Evolutionary conservation across 164 flowering plant genomes (phyloP).

Genomic region (Malania oleifera): DNA sequence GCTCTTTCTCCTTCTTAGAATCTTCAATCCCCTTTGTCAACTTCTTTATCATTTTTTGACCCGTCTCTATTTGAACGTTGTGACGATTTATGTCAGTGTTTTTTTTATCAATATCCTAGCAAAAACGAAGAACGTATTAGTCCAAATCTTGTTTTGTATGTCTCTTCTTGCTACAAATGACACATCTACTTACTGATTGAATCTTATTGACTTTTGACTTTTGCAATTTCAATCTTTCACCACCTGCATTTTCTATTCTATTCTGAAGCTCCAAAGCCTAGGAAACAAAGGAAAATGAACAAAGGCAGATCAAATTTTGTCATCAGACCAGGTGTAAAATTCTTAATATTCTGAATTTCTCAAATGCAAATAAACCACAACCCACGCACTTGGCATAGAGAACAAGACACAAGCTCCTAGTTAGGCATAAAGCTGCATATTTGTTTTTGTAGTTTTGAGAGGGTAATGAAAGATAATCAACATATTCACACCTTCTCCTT

Average conservation of each 20-base stretch:
- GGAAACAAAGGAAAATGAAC: constrained; percentile 2
- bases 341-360: no score
- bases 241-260: constrained; percentile 95
- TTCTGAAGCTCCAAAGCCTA: constrained; percentile 80
- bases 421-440: background rate
- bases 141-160: background rate
- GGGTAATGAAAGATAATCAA: background rate
- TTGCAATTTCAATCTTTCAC: constrained; percentile 71
- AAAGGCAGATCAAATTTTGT: background rate
- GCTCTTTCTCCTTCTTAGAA: constrained; percentile 76
- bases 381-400: background rate
- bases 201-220: constrained; percentile 69
- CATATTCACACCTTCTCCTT: constrained; percentile 68
- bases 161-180: background rate
- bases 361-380: background rate
- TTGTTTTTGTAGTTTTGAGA: background rate
- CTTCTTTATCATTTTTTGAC: constrained; percentile 73
- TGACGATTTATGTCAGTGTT: constrained; percentile 81
- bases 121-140: constrained; percentile 9
- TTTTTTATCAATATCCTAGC: constrained; percentile 79
- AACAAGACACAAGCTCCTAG: background rate
- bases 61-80: constrained; percentile 81
- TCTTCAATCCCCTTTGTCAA: constrained; percentile 83
- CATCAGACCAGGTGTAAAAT: background rate
- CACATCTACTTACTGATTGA: constrained; percentile 67